Evolutionary conservation across 1,284 basidiomycete species (phyloP), one percentile per base, ranked within the genome.

Genomic region (Serendipita sp.): DNA sequence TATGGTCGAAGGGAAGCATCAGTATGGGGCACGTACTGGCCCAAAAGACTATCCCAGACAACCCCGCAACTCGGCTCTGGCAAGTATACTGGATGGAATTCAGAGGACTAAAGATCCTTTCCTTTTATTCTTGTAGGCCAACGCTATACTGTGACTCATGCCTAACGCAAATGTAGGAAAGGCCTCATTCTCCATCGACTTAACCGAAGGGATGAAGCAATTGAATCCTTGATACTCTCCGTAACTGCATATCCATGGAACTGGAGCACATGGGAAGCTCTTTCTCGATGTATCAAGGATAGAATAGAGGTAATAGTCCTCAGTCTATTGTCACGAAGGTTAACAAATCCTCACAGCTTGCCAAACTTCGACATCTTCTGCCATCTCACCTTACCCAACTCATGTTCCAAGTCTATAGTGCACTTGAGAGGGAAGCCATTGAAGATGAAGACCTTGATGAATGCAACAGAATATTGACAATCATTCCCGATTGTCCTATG

Each of bases 181-280:
- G 87, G 87, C 0, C 73, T 95, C 6, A 84, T 95, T 66, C 80
- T 93, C 60, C 84, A 83, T 62, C 84, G 91, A 13, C 75, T 94
- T 62, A 83, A 83, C 58, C 79, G 87, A 66, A 81, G 90, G 47
- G 85, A 91, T 66, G 89, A 92, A 70, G 93, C 95, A 0, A 88
- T 95, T 41, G 91, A 93, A 70, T 83, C 79, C 67, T 81, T 86
- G 5, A 76, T 97, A 17, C 74, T 83, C 38, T 94, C 92, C 3
- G 85, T 98, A 60, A 79, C 82, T 60, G 78, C 79, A 2, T 92
- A 88, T 70, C 87, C 91, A 5, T 99, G 93, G 86, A 98, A 98
- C 71, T 99, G 96, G 95, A 91, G 90, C 30, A 80, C 87, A 2
- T 99, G 96, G 95, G 77, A 81, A 22, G 79, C 93, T 62, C 77